Evolutionary conservation across 257 asterid genomes (phyloP), one percentile per base, ranked within the genome.

Genomic region (Knoxia roxburghii): DNA sequence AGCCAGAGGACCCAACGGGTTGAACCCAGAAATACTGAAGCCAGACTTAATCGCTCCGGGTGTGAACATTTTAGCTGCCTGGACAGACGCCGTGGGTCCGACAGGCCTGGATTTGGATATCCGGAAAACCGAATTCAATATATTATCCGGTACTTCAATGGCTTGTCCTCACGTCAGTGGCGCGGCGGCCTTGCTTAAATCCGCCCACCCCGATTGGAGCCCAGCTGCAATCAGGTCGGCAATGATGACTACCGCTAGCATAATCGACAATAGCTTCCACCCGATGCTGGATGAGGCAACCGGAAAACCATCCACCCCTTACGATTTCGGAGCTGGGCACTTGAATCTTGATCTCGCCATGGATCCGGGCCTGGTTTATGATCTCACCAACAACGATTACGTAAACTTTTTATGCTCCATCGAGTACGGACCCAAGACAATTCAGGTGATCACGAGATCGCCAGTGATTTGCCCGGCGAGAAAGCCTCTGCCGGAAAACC

Each of bases 111-210:
- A 88, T 68, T 67, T 82, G 21, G 98, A 92, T 50, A 78, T 71
- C 13, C 81, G 98, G 0, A 86, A 84, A 72, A 70, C 93, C 0
- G 98, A 92, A 60, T 92, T 92, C 86, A 92, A 89, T 48, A 92
- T 92, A 65, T 71, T 92, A 33, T 89, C 98, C 0, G 98, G 98
- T 26, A 92, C 98, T 39, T 92, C 98, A 40, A 92, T 92, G 98
- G 95, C 98, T 43, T 92, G 98, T 64, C 98, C 97, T 33, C 98
- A 92, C 64, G 97, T 92, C 0, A 86, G 97, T 69, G 98, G 98
- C 17, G 98, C 98, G 32, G 98, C 98, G 0, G 97, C 98, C 14
- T 70, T 92, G 87, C 90, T 92, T 2, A 92, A 88, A 75, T 92
- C 98, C 2, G 97, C 98, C 0, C 98, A 92, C 62, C 97, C 98